phyloP scores from a whole-genome alignment of 2,329 filamentous ascomycete species.

The Botryotinia globosa region DNA sequence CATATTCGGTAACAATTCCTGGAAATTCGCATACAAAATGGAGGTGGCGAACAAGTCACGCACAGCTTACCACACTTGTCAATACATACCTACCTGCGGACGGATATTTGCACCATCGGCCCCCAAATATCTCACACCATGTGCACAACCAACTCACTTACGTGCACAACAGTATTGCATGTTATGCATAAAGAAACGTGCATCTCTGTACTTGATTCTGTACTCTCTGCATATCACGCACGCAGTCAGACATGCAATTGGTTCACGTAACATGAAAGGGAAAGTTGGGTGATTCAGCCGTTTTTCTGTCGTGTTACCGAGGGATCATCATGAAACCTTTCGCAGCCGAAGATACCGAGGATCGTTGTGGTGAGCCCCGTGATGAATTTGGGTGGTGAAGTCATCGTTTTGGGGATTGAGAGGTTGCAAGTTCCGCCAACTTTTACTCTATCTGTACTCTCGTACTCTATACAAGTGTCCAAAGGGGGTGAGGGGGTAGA shows the following conservation, averaged over 20 bases:
- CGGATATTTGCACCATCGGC: background rate
- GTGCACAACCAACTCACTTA: background rate
- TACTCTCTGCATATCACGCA: conserved; percentile 7
- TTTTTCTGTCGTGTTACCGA: background rate
- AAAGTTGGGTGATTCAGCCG: background rate
- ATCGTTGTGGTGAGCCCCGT: background rate
- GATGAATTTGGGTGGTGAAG: background rate
- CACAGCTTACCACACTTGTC: background rate
- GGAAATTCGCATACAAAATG: background rate
- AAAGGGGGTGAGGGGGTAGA: background rate
- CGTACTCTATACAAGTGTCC: background rate
- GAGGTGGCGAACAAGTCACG: background rate
- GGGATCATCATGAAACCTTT: background rate
- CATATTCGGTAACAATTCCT: background rate
- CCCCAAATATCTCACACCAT: background rate
- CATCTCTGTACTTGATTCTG: conserved; percentile 11
- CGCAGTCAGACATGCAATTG: background rate
- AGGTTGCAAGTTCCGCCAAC: background rate
- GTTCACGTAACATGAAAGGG: conserved; percentile 6
- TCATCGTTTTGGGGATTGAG: background rate
- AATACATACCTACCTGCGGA: no score
- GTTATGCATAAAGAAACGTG: conserved; percentile 7
- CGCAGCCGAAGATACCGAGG: conserved; percentile 9
- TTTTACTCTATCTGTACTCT: background rate
- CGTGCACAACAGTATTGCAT: conserved; percentile 3